Percentiles rank a stretch among this genome's conserved stretches.
Conservation (phyloP, 768 basidiomycete genomes). For the Galerina sulciceps region DNA sequence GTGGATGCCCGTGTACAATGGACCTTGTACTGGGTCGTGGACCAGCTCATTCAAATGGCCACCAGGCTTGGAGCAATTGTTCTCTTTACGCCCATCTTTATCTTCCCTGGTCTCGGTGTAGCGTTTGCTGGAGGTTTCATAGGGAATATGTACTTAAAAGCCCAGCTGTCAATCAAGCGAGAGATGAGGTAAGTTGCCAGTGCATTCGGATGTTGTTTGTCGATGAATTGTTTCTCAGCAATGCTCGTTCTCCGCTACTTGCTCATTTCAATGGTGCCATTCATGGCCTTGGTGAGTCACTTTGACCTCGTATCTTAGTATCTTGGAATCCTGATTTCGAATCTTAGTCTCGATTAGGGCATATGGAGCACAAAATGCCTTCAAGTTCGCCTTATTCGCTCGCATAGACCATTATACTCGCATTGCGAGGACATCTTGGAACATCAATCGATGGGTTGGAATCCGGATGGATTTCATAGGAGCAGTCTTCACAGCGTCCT, state of each 20-base stretch:
- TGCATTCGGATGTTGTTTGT: background rate
- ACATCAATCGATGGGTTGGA: slow-evolving; percentile 38
- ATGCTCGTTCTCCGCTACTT: slow-evolving; percentile 21
- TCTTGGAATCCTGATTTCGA: too few species aligned
- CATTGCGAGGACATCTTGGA: slow-evolving; percentile 42
- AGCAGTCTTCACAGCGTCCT: slow-evolving; percentile 51
- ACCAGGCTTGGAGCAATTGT: slow-evolving; percentile 45
- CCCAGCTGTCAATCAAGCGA: slow-evolving; percentile 47
- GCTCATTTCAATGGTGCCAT: slow-evolving; percentile 40
- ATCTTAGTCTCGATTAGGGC: slow-evolving; percentile 60
- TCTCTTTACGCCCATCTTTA: slow-evolving; percentile 44
- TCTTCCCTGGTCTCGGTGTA: slow-evolving; percentile 43
- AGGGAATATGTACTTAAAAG: slow-evolving; percentile 44
- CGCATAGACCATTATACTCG: slow-evolving; percentile 57
- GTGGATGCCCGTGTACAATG: slow-evolving; percentile 51
- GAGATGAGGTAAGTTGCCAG: slow-evolving; percentile 31
- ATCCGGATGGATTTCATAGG: slow-evolving; percentile 55
- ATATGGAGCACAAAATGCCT: slow-evolving; percentile 57
- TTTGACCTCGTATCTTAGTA: background rate
- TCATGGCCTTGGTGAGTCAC: slow-evolving; percentile 48
- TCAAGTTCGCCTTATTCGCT: slow-evolving; percentile 42
- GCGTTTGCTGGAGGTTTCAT: slow-evolving; percentile 44
- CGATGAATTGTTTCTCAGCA: slow-evolving; percentile 4
- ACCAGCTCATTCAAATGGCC: slow-evolving; percentile 37
- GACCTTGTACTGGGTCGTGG: slow-evolving; percentile 28